These are phyloP conservation scores for Panicum hallii DNA, from an alignment of 202 grass and related monocot genomes.

Conservation along the genomic window DNA sequence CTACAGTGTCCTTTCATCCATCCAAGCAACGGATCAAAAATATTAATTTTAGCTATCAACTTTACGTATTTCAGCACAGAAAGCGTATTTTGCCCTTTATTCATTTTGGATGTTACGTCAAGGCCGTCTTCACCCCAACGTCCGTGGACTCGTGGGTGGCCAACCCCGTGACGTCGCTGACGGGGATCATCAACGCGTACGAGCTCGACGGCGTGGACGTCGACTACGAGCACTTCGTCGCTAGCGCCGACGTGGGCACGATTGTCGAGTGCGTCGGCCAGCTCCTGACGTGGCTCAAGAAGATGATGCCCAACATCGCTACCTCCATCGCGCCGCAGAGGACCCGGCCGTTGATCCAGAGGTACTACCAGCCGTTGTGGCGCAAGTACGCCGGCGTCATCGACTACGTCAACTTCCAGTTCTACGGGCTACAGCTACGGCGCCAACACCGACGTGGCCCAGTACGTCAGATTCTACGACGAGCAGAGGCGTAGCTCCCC, in stretches of 20 bases:
- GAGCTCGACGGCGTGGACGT: slow-evolving; percentile 51
- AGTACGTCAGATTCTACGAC: slow-evolving; percentile 50
- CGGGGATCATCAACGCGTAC: slow-evolving; percentile 48
- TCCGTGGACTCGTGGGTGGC: slow-evolving; percentile 66
- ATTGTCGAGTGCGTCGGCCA: slow-evolving; percentile 51
- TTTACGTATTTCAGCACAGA: too few relatives aligned
- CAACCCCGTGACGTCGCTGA: slow-evolving; percentile 50
- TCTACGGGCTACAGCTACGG: slow-evolving; percentile 50
- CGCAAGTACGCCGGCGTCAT: slow-evolving; percentile 43
- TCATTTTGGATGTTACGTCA: neutral
- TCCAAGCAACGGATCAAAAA: too few relatives aligned
- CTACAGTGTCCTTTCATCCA: too few relatives aligned
- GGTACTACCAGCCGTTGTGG: slow-evolving; percentile 56
- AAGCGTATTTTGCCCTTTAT: too few relatives aligned
- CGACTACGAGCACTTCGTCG: slow-evolving; percentile 55
- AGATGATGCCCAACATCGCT: neutral
- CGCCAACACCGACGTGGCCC: slow-evolving; percentile 34
- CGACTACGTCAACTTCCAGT: slow-evolving; percentile 76
- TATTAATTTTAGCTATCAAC: too few relatives aligned
- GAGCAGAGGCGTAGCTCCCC: neutral
- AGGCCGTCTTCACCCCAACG: slow-evolving; percentile 27
- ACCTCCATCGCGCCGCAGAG: slow-evolving; percentile 66
- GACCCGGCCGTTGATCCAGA: neutral
- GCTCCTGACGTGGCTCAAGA: slow-evolving; percentile 53
- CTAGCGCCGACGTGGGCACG: neutral